Percentiles rank a stretch among this genome's conserved stretches.
These are phyloP conservation scores for Polyporus tsugae DNA, from an alignment of 1,284 basidiomycete species.

Conservation along the genomic window DNA sequence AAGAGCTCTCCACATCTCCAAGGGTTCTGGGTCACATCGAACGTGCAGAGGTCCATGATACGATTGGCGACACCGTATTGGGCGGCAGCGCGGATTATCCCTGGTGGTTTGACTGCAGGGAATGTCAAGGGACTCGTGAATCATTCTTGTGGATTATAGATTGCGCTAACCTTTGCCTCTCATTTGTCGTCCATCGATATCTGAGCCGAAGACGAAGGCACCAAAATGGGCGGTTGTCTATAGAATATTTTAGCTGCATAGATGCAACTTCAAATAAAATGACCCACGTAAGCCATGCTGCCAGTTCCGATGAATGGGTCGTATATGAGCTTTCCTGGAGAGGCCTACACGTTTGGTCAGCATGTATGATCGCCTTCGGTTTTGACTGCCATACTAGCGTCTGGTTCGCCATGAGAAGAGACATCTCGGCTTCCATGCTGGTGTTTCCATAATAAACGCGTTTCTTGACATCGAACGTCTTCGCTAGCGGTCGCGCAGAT, in stretches of 20 bases:
- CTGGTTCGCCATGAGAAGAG: conserved; percentile 96
- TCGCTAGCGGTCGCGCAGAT: conserved; percentile 73
- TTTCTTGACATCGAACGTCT: conserved; percentile 88
- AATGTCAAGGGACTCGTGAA: not conserved
- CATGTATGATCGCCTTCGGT: too few relatives aligned
- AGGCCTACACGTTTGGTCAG: conserved; percentile 60
- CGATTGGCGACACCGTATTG: conserved; percentile 85
- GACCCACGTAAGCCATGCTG: conserved; percentile 88
- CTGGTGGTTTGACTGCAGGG: conserved; percentile 59
- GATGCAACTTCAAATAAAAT: not conserved
- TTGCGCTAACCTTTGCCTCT: conserved; percentile 77
- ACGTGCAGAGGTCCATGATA: conserved; percentile 88
- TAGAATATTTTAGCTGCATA: not conserved
- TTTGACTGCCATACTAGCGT: conserved; percentile 59
- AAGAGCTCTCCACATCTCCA: conserved; percentile 90
- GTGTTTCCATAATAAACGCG: conserved; percentile 95
- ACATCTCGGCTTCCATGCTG: conserved; percentile 97
- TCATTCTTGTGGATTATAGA: not conserved
- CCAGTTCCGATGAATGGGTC: conserved; percentile 98
- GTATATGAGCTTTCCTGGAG: conserved; percentile 90
- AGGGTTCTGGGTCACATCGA: conserved; percentile 90
- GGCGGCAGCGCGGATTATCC: conserved; percentile 81
- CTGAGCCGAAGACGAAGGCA: conserved; percentile 88
- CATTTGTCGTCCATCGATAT: conserved; percentile 98
- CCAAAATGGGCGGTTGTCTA: conserved; percentile 90